Evolutionary conservation across 2,329 filamentous ascomycete genomes (phyloP).

Genomic region (Ilyonectria sp.): DNA sequence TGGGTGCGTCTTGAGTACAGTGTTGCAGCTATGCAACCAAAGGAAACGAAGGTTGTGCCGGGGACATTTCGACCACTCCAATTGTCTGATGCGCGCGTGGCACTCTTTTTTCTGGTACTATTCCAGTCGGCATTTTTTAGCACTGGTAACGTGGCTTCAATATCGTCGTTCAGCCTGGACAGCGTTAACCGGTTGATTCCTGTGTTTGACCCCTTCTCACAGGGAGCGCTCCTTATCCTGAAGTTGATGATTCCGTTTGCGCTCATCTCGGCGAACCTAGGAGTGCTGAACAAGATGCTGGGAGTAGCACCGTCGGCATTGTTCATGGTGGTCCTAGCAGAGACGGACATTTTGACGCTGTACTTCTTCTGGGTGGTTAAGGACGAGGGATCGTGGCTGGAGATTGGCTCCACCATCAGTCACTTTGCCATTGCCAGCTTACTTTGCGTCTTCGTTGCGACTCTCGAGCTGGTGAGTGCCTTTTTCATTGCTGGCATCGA

Average conservation of each 20-base stretch:
- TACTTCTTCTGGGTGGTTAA: constrained; percentile 99
- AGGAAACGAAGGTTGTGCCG: constrained; percentile 43
- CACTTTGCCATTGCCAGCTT: constrained; percentile 95
- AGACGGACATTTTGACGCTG: constrained; percentile 91
- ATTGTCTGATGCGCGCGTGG: constrained; percentile 88
- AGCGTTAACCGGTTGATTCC: constrained; percentile 90
- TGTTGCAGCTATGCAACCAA: constrained; percentile 58
- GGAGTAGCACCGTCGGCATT: constrained; percentile 89
- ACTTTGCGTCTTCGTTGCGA: constrained; percentile 91
- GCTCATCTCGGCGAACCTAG: constrained; percentile 93
- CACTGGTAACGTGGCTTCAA: constrained; percentile 94
- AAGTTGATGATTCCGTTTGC: constrained; percentile 96
- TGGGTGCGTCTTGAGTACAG: constrained; percentile 95
- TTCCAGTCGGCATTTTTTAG: constrained; percentile 97
- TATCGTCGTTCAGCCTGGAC: constrained; percentile 94
- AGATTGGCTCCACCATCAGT: constrained; percentile 96
- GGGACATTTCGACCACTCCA: constrained; percentile 74
- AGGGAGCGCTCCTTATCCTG: constrained; percentile 87
- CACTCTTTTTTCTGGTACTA: constrained; percentile 95
- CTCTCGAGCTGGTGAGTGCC: constrained; percentile 87
- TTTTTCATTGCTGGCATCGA: constrained; percentile 86
- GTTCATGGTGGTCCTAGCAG: constrained; percentile 94
- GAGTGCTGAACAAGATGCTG: constrained; percentile 87
- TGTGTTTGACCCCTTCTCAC: constrained; percentile 93
- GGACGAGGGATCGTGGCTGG: constrained; percentile 96